Evolutionary conservation across 116 monocot genomes (phyloP), one percentile per base, ranked within the genome.

Genomic region (Trichopus zeylanicus): DNA sequence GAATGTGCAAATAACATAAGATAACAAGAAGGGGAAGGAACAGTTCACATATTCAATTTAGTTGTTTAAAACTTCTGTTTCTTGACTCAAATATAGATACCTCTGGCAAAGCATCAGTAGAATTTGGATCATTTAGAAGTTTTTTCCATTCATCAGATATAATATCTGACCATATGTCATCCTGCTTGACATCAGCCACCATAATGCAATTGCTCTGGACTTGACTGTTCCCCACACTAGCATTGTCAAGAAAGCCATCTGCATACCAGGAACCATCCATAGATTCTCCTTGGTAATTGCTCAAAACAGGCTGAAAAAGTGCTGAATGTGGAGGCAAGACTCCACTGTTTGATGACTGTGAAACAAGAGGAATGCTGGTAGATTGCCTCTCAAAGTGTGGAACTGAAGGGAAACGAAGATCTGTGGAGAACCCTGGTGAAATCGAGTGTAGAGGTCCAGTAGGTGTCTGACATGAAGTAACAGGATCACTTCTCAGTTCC

Each of bases 81-180:
- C 33, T 58, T 26, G 24, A 32, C 30, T 26, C 11, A 61, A 32
- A 13, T 16, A 26, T 3, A 27, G 49, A 62, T 76, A 85, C 93
- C 93, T 79, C 56, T 20, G 53, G 61, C 61, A 79, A 80, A 55
- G 68, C 32, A 29, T 79, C 80, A 46, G 57, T 31, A 55, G 63
- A 67, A 66, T 42, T 64, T 39, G 80, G 12, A 15, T 91, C 84
- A 68, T 70, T 56, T 16, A 84, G 65, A 73, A 91, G 62, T 31
- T 91, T 79, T 69, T 81, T 85, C 91, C 87, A 91, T 58, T 87
- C 81, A n/a, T 82, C 87, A 51, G 66, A 73, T 31, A 60, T 70
- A 28, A 71, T 59, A 38, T 77, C 76, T 63, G 69, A 78, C 60
- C 81, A 76, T 84, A 87, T 87, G n/a, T 91, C 87, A 66, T 73